Percentiles rank a stretch among this genome's conserved stretches.
These are phyloP conservation scores for Phytophthora palmivora DNA, from an alignment of 352 stramenopile genomes.

Conservation along the genomic window DNA sequence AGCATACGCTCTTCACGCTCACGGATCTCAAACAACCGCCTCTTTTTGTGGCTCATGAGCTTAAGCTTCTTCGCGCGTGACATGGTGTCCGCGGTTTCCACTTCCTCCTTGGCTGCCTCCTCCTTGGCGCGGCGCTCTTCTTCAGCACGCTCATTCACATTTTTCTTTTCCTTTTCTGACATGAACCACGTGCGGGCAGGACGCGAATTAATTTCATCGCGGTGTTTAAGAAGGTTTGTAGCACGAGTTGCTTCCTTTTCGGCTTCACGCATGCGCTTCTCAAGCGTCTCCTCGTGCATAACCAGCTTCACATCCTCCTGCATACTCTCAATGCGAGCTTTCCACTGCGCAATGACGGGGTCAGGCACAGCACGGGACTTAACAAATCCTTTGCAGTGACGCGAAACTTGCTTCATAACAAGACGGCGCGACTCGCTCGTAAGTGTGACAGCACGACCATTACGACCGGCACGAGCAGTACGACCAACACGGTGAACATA, in stretches of 20 bases:
- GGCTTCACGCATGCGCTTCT: slow-evolving; percentile 91
- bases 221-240: slow-evolving; percentile 91
- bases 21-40: slow-evolving; percentile 82
- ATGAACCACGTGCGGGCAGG: slow-evolving; percentile 94
- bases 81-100: slow-evolving; percentile 43
- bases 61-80: slow-evolving; percentile 83
- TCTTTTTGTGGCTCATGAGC: slow-evolving; percentile 90
- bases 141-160: slow-evolving; percentile 72
- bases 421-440: slow-evolving; percentile 91
- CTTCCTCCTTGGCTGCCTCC: slow-evolving; percentile 39
- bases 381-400: slow-evolving; percentile 90
- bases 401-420: slow-evolving; percentile 95
- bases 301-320: slow-evolving; percentile 77
- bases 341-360: slow-evolving; percentile 89
- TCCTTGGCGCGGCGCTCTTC: slow-evolving; percentile 65
- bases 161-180: slow-evolving; percentile 91
- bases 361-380: slow-evolving; percentile 92
- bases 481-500: slow-evolving; percentile 99
- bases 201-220: slow-evolving; percentile 90
- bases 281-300: slow-evolving; percentile 89
- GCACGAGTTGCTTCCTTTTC: slow-evolving; percentile 91
- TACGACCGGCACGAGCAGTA: slow-evolving; percentile 97
- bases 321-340: slow-evolving; percentile 86
- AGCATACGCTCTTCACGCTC: slow-evolving; percentile 86
- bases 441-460: slow-evolving; percentile 89